phyloP scores from a whole-genome alignment of 2,329 filamentous ascomycete genomes.

The Onygena corvina region DNA sequence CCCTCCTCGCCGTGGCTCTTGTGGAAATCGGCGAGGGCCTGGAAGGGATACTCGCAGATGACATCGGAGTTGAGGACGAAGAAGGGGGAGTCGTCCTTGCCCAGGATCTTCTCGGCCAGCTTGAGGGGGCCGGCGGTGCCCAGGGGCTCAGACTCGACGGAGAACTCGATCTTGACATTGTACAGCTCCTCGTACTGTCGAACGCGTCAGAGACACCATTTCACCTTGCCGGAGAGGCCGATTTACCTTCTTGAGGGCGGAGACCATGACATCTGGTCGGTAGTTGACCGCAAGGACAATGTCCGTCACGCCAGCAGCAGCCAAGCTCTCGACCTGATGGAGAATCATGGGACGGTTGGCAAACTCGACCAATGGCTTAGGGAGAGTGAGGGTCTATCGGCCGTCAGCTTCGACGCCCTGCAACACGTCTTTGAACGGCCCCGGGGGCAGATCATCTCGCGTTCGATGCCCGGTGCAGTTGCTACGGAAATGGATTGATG shows the following conservation, averaged over 20 bases:
- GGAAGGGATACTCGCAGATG: slow-evolving; percentile 95
- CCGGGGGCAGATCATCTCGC: too few species aligned
- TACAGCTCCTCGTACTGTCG: slow-evolving; percentile 75
- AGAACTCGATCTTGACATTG: slow-evolving; percentile 93
- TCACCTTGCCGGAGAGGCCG: too few species aligned
- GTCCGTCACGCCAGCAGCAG: slow-evolving; percentile 86
- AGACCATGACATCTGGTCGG: slow-evolving; percentile 94
- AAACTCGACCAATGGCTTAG: slow-evolving; percentile 96
- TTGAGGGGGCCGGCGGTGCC: slow-evolving; percentile 93
- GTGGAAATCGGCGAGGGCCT: slow-evolving; percentile 82
- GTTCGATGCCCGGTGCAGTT: too few species aligned
- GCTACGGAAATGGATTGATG: too few species aligned
- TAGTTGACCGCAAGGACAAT: slow-evolving; percentile 99
- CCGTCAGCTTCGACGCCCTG: slow-evolving; percentile 4
- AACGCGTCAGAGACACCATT: neutral
- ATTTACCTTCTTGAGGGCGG: slow-evolving; percentile 69
- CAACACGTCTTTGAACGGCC: neutral
- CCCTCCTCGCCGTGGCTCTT: slow-evolving; percentile 86
- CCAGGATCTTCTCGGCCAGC: slow-evolving; percentile 81
- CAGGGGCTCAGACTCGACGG: slow-evolving; percentile 87
- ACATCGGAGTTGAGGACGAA: slow-evolving; percentile 98
- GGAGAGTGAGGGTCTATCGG: slow-evolving; percentile 80
- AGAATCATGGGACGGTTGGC: slow-evolving; percentile 99
- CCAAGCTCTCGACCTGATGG: slow-evolving; percentile 91
- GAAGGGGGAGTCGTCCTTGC: slow-evolving; percentile 88